Evolutionary conservation across 2,329 filamentous ascomycete genomes (phyloP), one percentile per base, ranked within the genome.

Genomic region (Pyrenophora teres): DNA sequence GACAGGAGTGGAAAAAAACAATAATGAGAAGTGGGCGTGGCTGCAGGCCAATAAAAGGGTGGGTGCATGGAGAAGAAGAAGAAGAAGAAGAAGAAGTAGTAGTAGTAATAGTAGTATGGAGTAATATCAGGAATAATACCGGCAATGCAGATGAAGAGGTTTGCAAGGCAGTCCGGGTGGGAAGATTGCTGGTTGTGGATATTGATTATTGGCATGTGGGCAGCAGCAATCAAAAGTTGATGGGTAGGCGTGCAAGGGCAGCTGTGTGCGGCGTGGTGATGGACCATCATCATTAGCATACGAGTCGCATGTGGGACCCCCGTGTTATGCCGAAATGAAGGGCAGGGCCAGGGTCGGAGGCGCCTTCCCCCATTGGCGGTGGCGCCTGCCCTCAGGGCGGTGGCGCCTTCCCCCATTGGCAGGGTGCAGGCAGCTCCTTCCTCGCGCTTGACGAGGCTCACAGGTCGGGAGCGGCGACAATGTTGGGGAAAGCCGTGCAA

Each of bases 1-100:
- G n/a, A n/a, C n/a, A n/a, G n/a, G n/a, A n/a, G n/a, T n/a, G n/a
- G n/a, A n/a, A n/a, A n/a, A 47, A 53, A 51, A 46, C 51, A 38
- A 52, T 56, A 53, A 42, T 31, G 50, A 15, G 25, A 30, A 39
- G 35, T 19, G 51, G 45, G 15, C 19, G 54, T 61, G 61, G 60
- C 57, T 62, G 61, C 64, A 53, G 37, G 47, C 58, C 52, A 57
- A 62, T 60, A 59, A 46, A 52, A 27, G n/a, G n/a, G n/a, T n/a
- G 25, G 25, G 25, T 27, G 25, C n/a, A n/a, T n/a, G n/a, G n/a
- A n/a, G n/a, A n/a, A n/a, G n/a, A n/a, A n/a, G n/a, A n/a, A n/a
- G n/a, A n/a, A n/a, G n/a, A n/a, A n/a, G n/a, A n/a, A n/a, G n/a
- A n/a, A n/a, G n/a, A n/a, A n/a, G n/a, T n/a, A n/a, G n/a, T n/a